phyloP scores from a whole-genome alignment of 441 rosid genomes.

The Viola pubescens region DNA sequence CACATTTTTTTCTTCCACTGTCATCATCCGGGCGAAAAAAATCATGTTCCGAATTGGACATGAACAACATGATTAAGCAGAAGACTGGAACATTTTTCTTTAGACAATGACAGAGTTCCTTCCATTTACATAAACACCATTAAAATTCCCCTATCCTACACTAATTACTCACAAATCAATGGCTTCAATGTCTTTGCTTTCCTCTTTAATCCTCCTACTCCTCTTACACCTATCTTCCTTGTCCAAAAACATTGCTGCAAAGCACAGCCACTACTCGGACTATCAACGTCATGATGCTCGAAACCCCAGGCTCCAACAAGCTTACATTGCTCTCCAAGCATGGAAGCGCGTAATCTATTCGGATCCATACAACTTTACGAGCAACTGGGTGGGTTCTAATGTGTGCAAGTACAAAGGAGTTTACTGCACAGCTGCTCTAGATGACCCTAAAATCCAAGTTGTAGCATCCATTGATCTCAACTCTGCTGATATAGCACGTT shows the following conservation, averaged over 20 bases:
- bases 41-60: conserved; percentile 16
- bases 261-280: conserved; percentile 27
- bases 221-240: conserved; percentile 23
- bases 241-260: conserved; percentile 31
- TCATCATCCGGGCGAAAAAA: conserved; percentile 15
- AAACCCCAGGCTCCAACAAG: conserved; percentile 47
- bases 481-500: conserved; percentile 65
- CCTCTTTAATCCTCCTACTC: conserved; percentile 21
- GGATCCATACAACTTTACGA: conserved; percentile 72
- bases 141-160: background rate
- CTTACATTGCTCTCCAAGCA: conserved; percentile 60
- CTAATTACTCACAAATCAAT: conserved; percentile 22
- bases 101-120: conserved; percentile 17
- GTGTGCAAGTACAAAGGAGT: conserved; percentile 70
- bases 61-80: conserved; percentile 25
- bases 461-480: conserved; percentile 82
- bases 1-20: conserved; percentile 7
- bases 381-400: conserved; percentile 61
- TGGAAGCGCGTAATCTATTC: conserved; percentile 79
- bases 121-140: conserved; percentile 22
- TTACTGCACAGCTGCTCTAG: conserved; percentile 44
- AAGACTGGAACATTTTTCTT: conserved; percentile 22
- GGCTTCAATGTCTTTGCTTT: conserved; percentile 37
- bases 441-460: conserved; percentile 37
- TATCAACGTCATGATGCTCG: conserved; percentile 28